These are phyloP conservation scores for Acrocalymma vagum DNA, from an alignment of 2,329 filamentous ascomycete genomes.

Conservation along the genomic window DNA sequence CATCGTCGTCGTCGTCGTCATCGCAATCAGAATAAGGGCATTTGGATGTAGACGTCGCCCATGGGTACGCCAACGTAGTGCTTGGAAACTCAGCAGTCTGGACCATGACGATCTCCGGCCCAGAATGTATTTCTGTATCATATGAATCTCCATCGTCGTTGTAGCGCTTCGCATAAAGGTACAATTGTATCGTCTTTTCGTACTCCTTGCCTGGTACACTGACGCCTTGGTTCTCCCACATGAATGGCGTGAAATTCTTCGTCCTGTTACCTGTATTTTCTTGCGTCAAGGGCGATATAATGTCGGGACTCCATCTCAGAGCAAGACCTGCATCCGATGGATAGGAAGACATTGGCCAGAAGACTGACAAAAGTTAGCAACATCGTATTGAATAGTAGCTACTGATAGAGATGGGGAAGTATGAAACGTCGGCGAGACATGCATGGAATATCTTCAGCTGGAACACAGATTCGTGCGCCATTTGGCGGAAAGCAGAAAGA, in stretches of 20 bases:
- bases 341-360: constrained; percentile 22
- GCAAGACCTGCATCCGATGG: constrained; percentile 10
- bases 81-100: constrained; percentile 13
- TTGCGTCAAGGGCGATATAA: background rate
- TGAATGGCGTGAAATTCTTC: constrained; percentile 6
- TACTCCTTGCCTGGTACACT: constrained; percentile 3
- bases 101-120: constrained; percentile 21
- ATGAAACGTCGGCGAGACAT: background rate
- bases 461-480: constrained; percentile 22
- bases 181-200: constrained; percentile 12
- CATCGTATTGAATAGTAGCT: too few relatives aligned
- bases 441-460: constrained; percentile 8
- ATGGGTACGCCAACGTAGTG: constrained; percentile 2
- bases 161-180: constrained; percentile 7
- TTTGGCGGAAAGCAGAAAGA: constrained; percentile 28
- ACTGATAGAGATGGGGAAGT: background rate
- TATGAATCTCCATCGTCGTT: background rate
- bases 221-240: constrained; percentile 4
- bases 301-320: constrained; percentile 8
- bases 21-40: too few relatives aligned
- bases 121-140: constrained; percentile 10
- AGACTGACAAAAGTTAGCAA: too few relatives aligned
- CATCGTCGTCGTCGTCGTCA: background rate
- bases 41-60: too few relatives aligned
- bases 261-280: constrained; percentile 15